These are phyloP conservation scores for Neonectria coccinea DNA, from an alignment of 2,329 filamentous ascomycete genomes.

Conservation along the genomic window DNA sequence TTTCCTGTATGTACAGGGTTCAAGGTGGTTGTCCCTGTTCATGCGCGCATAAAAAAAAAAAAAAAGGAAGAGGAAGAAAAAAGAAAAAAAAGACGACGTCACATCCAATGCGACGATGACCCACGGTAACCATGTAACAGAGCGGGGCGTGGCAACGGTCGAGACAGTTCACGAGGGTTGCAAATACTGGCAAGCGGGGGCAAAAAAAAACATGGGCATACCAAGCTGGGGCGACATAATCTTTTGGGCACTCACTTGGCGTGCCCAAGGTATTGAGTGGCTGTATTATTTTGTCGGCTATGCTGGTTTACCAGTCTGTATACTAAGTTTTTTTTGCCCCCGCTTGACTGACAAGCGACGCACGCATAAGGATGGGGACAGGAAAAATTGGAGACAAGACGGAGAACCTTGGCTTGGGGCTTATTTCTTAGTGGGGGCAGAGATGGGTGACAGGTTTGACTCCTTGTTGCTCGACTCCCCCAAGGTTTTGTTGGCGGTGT, in stretches of 20 bases:
- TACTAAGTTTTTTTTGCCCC: too few species aligned
- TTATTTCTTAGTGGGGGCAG: not conserved
- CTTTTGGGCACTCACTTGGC: too few species aligned
- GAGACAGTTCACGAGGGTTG: not conserved
- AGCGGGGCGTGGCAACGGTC: slow-evolving; percentile 1
- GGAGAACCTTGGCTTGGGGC: not conserved
- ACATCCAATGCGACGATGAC: not conserved
- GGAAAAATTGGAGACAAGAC: not conserved
- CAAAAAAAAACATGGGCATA: too few species aligned
- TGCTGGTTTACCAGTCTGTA: too few species aligned
- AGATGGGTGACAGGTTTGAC: not conserved
- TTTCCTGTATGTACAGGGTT: not conserved
- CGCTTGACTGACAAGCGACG: not conserved
- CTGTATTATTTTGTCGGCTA: too few species aligned
- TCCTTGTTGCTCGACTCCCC: too few species aligned
- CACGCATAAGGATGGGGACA: not conserved
- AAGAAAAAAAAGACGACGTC: not conserved
- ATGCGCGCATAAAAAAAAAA: slow-evolving; percentile 10
- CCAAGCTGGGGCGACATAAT: too few species aligned
- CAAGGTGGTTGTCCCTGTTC: not conserved
- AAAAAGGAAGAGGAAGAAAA: not conserved
- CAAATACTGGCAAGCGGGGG: slow-evolving; percentile 6
- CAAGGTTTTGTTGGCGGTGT: too few species aligned
- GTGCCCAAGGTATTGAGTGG: too few species aligned
- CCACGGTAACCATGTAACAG: slow-evolving; percentile 6